Percentiles rank a stretch among this genome's conserved stretches.
Evolutionary conservation across 1,139 yeast species (phyloP).

Genomic region (Kazachstania sp.): DNA sequence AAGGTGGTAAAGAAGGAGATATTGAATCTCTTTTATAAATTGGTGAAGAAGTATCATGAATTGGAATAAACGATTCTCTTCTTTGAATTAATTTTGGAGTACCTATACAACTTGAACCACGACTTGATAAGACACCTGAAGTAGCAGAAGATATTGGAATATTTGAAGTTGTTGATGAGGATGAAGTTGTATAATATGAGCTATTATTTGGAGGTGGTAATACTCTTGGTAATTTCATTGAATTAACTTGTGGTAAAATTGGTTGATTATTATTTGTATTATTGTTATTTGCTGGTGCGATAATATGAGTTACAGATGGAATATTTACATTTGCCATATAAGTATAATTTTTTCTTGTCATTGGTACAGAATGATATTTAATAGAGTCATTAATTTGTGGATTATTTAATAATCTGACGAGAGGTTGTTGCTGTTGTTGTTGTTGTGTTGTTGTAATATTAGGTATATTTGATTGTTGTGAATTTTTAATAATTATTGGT

Average conservation of each 20-base stretch:
- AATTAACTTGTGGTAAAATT: background rate
- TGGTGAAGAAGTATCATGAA: constrained; percentile 2
- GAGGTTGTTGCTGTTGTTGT: background rate
- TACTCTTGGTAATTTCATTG: constrained; percentile 5
- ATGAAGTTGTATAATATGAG: background rate
- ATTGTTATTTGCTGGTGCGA: background rate
- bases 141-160: background rate
- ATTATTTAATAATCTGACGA: background rate
- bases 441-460: background rate
- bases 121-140: background rate
- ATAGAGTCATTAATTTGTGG: background rate
- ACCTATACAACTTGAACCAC: background rate
- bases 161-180: background rate
- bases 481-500: too few species aligned
- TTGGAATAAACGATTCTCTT: background rate
- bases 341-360: constrained; percentile 4
- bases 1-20: constrained; percentile 2
- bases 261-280: background rate
- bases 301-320: background rate
- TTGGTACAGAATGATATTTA: background rate
- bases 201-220: constrained; percentile 3
- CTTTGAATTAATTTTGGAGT: background rate
- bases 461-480: too few species aligned
- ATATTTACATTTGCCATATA: constrained; percentile 4
- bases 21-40: constrained; percentile 1